These are phyloP conservation scores for Cerioporus squamosus DNA, from an alignment of 1,284 basidiomycete species.

Conservation along the genomic window DNA sequence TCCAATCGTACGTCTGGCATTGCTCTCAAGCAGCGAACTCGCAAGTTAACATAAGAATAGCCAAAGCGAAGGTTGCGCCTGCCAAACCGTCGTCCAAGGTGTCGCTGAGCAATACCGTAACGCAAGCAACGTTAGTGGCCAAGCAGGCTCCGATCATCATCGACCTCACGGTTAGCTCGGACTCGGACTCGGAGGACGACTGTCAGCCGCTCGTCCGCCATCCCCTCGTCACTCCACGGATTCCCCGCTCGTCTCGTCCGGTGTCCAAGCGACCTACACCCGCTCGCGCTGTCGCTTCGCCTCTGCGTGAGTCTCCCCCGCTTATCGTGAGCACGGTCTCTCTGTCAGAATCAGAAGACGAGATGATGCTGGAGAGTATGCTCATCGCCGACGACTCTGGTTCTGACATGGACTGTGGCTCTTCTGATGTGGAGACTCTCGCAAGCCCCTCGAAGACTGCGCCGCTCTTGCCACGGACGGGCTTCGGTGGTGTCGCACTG, in stretches of 20 bases:
- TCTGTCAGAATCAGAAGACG: slow-evolving; percentile 22
- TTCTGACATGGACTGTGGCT: slow-evolving; percentile 26
- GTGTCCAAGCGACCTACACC: slow-evolving; percentile 14
- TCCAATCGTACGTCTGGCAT: slow-evolving; percentile 11
- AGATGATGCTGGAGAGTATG: slow-evolving; percentile 26
- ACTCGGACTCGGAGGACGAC: slow-evolving; percentile 24
- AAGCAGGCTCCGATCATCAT: slow-evolving; percentile 22
- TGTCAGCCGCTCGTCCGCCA: slow-evolving; percentile 4
- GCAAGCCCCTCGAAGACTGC: slow-evolving; percentile 3
- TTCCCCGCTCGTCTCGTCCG: slow-evolving; percentile 4
- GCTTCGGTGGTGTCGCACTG: neutral
- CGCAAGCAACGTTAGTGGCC: slow-evolving; percentile 1
- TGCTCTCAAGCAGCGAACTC: neutral
- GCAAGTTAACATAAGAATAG: neutral
- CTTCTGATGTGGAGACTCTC: slow-evolving; percentile 15
- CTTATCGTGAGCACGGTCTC: neutral
- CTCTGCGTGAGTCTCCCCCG: neutral
- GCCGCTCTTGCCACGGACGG: neutral
- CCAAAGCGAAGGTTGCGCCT: slow-evolving; percentile 1
- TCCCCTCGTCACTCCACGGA: slow-evolving; percentile 16
- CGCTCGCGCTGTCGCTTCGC: neutral
- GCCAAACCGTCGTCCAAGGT: neutral
- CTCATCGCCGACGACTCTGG: slow-evolving; percentile 12
- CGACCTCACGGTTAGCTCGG: slow-evolving; percentile 31
- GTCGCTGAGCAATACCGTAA: slow-evolving; percentile 1